phyloP scores from a whole-genome alignment of 139 green algal species.

The Picochlorum sp. region DNA sequence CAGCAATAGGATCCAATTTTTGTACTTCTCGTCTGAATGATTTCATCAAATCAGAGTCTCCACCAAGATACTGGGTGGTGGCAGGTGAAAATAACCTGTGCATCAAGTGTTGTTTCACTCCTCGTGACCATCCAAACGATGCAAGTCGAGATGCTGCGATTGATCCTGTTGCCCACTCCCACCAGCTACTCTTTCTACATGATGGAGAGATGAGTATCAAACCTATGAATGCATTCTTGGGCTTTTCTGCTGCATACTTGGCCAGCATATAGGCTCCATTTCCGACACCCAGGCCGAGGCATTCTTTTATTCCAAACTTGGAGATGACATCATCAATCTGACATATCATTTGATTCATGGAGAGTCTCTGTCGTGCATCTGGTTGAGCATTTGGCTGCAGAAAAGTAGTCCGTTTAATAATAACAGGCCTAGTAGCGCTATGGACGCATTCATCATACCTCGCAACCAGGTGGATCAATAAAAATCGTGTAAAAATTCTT shows the following conservation, averaged over 20 bases:
- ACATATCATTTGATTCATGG: constrained; percentile 16
- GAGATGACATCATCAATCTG: constrained; percentile 22
- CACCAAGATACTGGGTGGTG: constrained; percentile 10
- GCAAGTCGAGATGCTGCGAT: constrained; percentile 11
- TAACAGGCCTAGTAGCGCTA: too few relatives aligned
- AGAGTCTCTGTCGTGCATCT: constrained; percentile 10
- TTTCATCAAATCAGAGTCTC: constrained; percentile 18
- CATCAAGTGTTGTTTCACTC: constrained; percentile 7
- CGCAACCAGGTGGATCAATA: constrained; percentile 30
- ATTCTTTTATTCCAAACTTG: constrained; percentile 22
- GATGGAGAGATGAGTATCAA: constrained; percentile 32
- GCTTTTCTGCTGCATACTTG: constrained; percentile 13
- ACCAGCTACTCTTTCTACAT: constrained; percentile 23
- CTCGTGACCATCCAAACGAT: constrained; percentile 7
- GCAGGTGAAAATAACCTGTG: constrained; percentile 10
- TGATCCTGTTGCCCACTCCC: constrained; percentile 31
- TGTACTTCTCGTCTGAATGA: constrained; percentile 15
- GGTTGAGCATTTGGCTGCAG: too few relatives aligned
- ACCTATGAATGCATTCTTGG: constrained; percentile 10
- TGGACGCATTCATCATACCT: constrained; percentile 14
- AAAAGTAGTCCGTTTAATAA: too few relatives aligned
- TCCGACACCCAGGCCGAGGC: constrained; percentile 27
- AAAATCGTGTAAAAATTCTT: constrained; percentile 38
- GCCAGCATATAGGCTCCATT: constrained; percentile 28
- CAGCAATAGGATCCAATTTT: constrained; percentile 10